Evolutionary conservation across 108 stramenopile genomes (phyloP), one percentile per base, ranked within the genome.

Genomic region (Discostella stelligeroides): DNA sequence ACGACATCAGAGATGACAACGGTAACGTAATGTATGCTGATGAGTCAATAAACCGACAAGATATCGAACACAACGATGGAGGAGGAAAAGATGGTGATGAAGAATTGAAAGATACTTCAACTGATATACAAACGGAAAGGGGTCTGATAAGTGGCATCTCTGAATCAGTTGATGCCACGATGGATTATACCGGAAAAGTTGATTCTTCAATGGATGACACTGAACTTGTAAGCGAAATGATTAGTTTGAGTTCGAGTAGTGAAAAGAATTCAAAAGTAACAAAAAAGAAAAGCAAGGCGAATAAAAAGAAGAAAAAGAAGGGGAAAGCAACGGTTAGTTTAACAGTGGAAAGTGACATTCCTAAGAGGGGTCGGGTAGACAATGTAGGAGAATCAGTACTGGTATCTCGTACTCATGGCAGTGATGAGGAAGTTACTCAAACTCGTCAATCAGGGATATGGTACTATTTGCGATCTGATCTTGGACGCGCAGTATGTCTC

Each of bases 401-500:
- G 10, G 4, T 53, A 27, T 53, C 70, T 37, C 60, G 57, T n/a
- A 61, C 47, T 1, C 13, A 38, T 24, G 34, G 34, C 34, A 38
- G 59, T 28, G 23, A 2, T 45, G 41, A 27, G 30, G 70, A 70
- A 21, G 38, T 70, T 25, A 48, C 46, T 45, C 46, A 40, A 25
- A 1, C 70, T 38, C 60, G 24, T n/a, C 49, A 59, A 34, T 47
- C 58, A 38, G 60, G 70, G 18, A 70, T 70, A 15, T 60, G 13
- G 8, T 13, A 29, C 14, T 70, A 40, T 28, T 11, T 70, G 23
- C 43, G 53, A 51, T 60, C 77, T 28, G 77, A 79, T 67, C 77
- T 79, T 15, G 60, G 51, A 12, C 40, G 77, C 15, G 65, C 77
- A n/a, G 8, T 48, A 11, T 23, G 63, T 38, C 61, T 79, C 20